Conservation (phyloP, 2,329 filamentous ascomycete species). For the Talaromyces sp. region DNA sequence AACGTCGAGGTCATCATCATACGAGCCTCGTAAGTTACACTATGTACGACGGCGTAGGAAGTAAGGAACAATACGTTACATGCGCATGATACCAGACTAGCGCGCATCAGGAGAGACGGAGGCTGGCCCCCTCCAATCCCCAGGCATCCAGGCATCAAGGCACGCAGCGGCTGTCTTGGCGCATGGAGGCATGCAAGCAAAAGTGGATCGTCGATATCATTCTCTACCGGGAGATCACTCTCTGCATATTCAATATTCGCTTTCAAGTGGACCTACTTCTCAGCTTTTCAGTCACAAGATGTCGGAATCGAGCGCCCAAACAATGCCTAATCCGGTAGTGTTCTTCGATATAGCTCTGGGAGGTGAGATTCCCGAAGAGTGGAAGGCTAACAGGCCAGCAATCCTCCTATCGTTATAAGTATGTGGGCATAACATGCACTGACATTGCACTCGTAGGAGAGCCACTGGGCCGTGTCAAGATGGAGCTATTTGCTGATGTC, state of each 20-base stretch:
- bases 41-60: not conserved
- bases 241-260: not conserved
- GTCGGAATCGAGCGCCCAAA: conserved; percentile 13
- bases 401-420: not conserved
- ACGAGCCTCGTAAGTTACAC: not conserved
- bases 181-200: not conserved
- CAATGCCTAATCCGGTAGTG: conserved; percentile 42
- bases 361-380: conserved; percentile 34
- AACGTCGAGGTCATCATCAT: not conserved
- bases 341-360: conserved; percentile 49
- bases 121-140: not conserved
- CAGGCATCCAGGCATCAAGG: conserved; percentile 5
- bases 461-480: conserved; percentile 78
- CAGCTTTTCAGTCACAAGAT: not conserved
- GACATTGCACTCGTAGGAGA: conserved; percentile 56
- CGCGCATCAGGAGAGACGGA: not conserved
- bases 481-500: conserved; percentile 82
- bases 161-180: not conserved
- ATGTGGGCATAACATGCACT: not conserved
- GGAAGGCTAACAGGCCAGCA: not conserved
- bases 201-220: not conserved
- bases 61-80: conserved; percentile 2
- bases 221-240: too few relatives aligned
- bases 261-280: not conserved
- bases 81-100: not conserved